Evolutionary conservation across 2,329 filamentous ascomycete genomes (phyloP).

Genomic region (Hymenoscyphus infarciens): DNA sequence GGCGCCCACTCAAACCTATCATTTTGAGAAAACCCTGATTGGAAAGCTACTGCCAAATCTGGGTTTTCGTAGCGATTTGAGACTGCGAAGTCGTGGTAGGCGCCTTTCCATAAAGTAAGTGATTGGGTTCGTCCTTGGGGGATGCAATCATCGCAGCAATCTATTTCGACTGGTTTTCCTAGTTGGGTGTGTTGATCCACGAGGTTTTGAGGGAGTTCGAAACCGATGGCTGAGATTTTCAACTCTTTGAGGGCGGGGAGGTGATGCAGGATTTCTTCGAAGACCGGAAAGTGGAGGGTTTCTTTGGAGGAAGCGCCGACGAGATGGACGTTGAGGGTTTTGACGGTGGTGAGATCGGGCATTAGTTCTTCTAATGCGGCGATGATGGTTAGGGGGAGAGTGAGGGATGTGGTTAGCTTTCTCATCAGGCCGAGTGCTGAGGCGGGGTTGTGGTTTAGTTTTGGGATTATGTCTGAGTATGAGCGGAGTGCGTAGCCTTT

Average conservation of each 20-base stretch:
- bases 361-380: slow-evolving; percentile 19
- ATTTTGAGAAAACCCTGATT: slow-evolving; percentile 20
- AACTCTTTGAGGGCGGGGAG: slow-evolving; percentile 16
- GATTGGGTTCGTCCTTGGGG: slow-evolving; percentile 2
- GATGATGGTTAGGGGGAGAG: slow-evolving; percentile 22
- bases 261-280: slow-evolving; percentile 23
- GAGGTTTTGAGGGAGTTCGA: slow-evolving; percentile 12
- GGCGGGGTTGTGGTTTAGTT: slow-evolving; percentile 5
- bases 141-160: slow-evolving; percentile 17
- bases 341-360: slow-evolving; percentile 9
- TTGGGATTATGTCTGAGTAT: background rate
- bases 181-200: background rate
- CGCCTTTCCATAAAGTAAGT: slow-evolving; percentile 15
- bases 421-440: slow-evolving; percentile 9
- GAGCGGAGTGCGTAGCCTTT: slow-evolving; percentile 5
- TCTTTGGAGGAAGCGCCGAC: slow-evolving; percentile 20
- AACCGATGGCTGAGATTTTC: slow-evolving; percentile 14
- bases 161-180: slow-evolving; percentile 6
- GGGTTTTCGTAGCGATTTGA: slow-evolving; percentile 11
- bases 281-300: slow-evolving; percentile 15
- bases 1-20: slow-evolving; percentile 14
- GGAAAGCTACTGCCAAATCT: slow-evolving; percentile 21
- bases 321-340: slow-evolving; percentile 18
- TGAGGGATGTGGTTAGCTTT: slow-evolving; percentile 14
- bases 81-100: slow-evolving; percentile 19